Evolutionary conservation across 148 eudicot genomes (phyloP).

Genomic region (Rhododendron simsii): DNA sequence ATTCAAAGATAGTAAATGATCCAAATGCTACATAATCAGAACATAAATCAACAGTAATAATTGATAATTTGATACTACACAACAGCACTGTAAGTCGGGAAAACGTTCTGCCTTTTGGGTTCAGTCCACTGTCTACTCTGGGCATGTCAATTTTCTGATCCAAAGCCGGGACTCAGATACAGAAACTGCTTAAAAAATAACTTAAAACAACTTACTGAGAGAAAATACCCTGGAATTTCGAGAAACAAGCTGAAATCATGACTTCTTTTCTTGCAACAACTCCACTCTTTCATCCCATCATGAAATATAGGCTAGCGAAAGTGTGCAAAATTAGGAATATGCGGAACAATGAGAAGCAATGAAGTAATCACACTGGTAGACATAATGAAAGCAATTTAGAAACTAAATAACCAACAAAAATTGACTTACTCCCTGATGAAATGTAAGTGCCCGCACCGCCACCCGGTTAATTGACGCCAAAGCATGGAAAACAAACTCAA

Average conservation of each 20-base stretch:
- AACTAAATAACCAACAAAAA: not conserved
- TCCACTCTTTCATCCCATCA: conserved; percentile 96
- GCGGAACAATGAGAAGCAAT: not conserved
- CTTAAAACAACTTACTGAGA: not conserved
- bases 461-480: conserved; percentile 1
- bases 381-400: not conserved
- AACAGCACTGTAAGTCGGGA: not conserved
- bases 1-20: not conserved
- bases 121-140: not conserved
- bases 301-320: conserved; percentile 83
- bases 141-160: not conserved
- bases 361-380: not conserved
- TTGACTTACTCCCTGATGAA: conserved; percentile 38
- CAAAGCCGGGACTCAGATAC: not conserved
- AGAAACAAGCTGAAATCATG: conserved; percentile 89
- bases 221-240: conserved; percentile 76
- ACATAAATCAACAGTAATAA: not conserved
- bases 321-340: conserved; percentile 2
- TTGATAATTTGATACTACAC: not conserved
- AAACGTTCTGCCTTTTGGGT: not conserved
- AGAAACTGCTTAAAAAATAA: conserved; percentile 4
- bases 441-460: not conserved
- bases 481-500: conserved; percentile 9
- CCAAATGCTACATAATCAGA: not conserved
- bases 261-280: conserved; percentile 94